Evolutionary conservation across 2,329 filamentous ascomycete species (phyloP).

Genomic region (Verticillium longisporum): DNA sequence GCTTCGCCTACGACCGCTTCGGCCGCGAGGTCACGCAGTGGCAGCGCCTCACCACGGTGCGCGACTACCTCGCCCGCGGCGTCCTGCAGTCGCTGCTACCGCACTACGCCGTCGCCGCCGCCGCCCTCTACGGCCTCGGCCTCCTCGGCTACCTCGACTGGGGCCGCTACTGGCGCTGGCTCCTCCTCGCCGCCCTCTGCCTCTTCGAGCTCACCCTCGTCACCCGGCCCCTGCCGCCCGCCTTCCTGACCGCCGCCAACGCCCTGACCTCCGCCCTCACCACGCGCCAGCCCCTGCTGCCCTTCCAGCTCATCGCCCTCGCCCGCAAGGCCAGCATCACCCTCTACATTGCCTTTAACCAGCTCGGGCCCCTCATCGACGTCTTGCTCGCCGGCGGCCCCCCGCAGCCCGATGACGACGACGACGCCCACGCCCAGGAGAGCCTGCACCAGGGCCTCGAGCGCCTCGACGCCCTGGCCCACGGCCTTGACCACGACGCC

Average conservation of each 20-base stretch:
- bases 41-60: constrained; percentile 59
- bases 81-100: constrained; percentile 48
- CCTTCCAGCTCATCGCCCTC: constrained; percentile 76
- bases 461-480: constrained; percentile 54
- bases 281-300: constrained; percentile 59
- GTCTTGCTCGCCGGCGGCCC: constrained; percentile 20
- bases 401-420: constrained; percentile 15
- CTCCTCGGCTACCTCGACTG: constrained; percentile 62
- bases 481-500: constrained; percentile 61
- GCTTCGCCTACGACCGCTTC: constrained; percentile 88
- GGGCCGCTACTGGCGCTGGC: constrained; percentile 60
- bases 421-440: constrained; percentile 35
- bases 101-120: constrained; percentile 54
- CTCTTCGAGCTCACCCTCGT: constrained; percentile 51
- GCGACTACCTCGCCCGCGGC: constrained; percentile 66
- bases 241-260: constrained; percentile 35
- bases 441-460: constrained; percentile 55
- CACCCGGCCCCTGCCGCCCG: constrained; percentile 46
- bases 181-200: constrained; percentile 45
- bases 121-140: constrained; percentile 53
- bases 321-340: constrained; percentile 72
- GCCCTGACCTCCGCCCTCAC: constrained; percentile 29
- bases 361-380: constrained; percentile 64
- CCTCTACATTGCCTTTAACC: constrained; percentile 74
- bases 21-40: constrained; percentile 65